Base-by-base conservation (phyloP, 805 yeast genomes). In the Cyberlindnera samutprakarnensis region DNA sequence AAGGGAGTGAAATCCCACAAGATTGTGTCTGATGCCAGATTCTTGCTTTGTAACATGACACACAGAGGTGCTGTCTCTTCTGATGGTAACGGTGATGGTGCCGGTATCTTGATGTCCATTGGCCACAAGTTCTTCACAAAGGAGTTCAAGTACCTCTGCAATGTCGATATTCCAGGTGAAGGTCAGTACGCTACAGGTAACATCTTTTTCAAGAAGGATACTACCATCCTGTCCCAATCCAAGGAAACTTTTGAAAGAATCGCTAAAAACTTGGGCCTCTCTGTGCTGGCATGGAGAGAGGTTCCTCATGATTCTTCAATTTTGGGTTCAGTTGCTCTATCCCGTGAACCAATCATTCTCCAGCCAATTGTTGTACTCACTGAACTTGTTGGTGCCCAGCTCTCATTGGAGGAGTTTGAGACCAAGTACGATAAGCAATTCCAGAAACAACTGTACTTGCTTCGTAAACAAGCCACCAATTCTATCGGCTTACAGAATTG, bases 61-160 rank as follows among this genome's bases (percentile, higher is more conserved):
- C 98, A 90, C 61, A 77, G 98, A 64, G 98, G 98, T 55, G 97
- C 97, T 25, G 96, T 88, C 39, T 94, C 95, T 38, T 69, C 86
- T 1, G 95, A 88, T 53, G 94, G 96, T 15, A 96, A 90, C 57
- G 98, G 98, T 61, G 98, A 90, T 56, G 98, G 98, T 61, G 98
- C 98, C 18, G 98, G 98, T 59, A 86, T 90, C 40, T 75, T 90
- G 74, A 75, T 92, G 31, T 81, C 95, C 19, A 76, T 90, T 41
- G 96, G 96, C 22, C 96, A 88, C 62, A 77, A 73, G 43, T 85
- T 92, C 57, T 75, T 90, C 69, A 60, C 61, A 38, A 75, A 90
- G 57, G 97, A 90, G 63, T 88, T 88, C 56, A 72, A 72, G 48
- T 75, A 79, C 47, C 73, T 74, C 37, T 69, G 80, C 51, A 66